Conservation (phyloP, 83 land plant genomes). For the Diphasiastrum complanatum region DNA sequence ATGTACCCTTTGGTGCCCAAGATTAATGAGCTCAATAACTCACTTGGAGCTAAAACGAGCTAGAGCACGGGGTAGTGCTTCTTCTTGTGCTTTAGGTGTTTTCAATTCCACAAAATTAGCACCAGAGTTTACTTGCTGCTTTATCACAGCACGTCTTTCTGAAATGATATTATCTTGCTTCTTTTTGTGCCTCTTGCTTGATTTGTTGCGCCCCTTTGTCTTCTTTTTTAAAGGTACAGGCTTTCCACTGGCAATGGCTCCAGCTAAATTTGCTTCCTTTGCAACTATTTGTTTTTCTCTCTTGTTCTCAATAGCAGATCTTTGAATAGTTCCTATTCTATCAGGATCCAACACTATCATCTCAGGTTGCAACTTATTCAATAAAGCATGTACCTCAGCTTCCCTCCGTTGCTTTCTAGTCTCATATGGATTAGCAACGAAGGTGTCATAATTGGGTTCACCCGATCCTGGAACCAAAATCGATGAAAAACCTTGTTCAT, state of each 20-base stretch:
- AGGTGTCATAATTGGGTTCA: slow-evolving; percentile 90
- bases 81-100: no score
- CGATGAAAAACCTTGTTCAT: slow-evolving; percentile 69
- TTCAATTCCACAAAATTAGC: no score
- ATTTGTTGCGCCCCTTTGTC: slow-evolving; percentile 85
- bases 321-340: slow-evolving; percentile 59
- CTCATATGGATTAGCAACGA: slow-evolving; percentile 92
- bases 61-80: no score
- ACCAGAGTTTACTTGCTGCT: slow-evolving; percentile 40
- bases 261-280: slow-evolving; percentile 54
- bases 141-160: slow-evolving; percentile 63
- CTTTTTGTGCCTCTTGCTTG: slow-evolving; percentile 58
- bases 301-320: slow-evolving; percentile 41
- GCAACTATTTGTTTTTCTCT: slow-evolving; percentile 30
- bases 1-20: no score
- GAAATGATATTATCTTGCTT: slow-evolving; percentile 48
- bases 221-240: slow-evolving; percentile 45
- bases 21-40: no score
- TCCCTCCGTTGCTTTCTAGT: slow-evolving; percentile 77
- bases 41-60: no score
- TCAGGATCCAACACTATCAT: slow-evolving; percentile 76
- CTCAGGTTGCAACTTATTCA: slow-evolving; percentile 87
- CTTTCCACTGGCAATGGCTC: slow-evolving; percentile 55
- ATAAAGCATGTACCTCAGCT: slow-evolving; percentile 70
- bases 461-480: slow-evolving; percentile 92